phyloP scores from a whole-genome alignment of 1,284 basidiomycete species.

The Exobasidium rhododendri region DNA sequence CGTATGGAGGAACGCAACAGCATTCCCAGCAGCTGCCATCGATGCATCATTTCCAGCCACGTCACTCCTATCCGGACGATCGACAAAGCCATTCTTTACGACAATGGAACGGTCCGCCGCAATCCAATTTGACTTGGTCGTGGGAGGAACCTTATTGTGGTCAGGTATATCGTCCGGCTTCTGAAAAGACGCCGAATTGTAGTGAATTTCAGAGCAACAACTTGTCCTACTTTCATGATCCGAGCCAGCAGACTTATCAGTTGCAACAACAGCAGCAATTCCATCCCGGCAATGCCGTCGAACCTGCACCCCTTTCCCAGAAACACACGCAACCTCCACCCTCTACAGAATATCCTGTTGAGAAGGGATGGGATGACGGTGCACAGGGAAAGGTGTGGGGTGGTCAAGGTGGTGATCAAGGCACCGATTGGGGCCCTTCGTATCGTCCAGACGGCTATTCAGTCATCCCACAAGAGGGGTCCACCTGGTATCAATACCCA shows the following conservation, averaged over 20 bases:
- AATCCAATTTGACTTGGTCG: neutral
- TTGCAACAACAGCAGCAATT: no score
- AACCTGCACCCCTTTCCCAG: no score
- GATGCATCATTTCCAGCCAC: neutral
- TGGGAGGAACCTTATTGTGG: neutral
- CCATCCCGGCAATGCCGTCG: no score
- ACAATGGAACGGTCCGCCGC: neutral
- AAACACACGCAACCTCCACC: no score
- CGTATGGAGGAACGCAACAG: conserved; percentile 9
- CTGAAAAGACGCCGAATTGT: neutral
- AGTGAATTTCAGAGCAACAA: no score
- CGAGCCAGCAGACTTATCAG: no score
- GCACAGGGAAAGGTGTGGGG: neutral
- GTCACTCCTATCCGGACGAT: conserved; percentile 2
- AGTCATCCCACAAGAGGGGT: neutral
- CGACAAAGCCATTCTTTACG: neutral
- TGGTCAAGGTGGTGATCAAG: neutral
- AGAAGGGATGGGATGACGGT: neutral
- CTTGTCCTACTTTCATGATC: no score
- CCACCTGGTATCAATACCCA: neutral
- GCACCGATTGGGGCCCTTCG: neutral
- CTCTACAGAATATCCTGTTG: no score
- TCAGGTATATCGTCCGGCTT: neutral
- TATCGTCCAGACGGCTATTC: neutral
- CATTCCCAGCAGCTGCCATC: conserved; percentile 4